phyloP scores from a whole-genome alignment of 2,329 filamentous ascomycete species.

The Sporothrix schenckii region DNA sequence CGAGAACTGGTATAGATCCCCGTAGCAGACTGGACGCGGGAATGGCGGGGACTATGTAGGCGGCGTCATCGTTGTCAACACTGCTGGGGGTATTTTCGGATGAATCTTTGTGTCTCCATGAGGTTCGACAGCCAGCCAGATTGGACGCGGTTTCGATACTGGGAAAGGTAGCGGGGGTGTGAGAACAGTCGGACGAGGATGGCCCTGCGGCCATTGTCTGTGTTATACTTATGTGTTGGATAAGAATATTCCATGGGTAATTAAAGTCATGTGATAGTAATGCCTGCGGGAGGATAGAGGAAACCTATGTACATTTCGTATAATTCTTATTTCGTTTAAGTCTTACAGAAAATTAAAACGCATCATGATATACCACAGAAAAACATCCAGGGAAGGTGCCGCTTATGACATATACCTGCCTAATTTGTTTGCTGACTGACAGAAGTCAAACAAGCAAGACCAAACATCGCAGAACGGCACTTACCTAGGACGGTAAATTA shows the following conservation, averaged over 20 bases:
- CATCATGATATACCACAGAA: neutral
- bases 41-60: constrained; percentile 29
- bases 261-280: neutral
- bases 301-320: neutral
- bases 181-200: neutral
- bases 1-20: neutral
- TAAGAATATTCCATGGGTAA: neutral
- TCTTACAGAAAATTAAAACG: neutral
- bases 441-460: constrained; percentile 3
- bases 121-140: neutral
- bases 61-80: constrained; percentile 31
- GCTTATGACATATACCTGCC: neutral
- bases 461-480: neutral
- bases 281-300: neutral
- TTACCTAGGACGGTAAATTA: neutral
- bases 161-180: no score
- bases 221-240: neutral
- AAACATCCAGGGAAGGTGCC: neutral
- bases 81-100: constrained; percentile 36
- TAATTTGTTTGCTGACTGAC: neutral
- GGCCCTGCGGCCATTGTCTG: neutral
- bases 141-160: neutral
- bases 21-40: constrained; percentile 6
- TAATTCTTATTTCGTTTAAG: neutral
- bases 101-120: constrained; percentile 36